A percentile compares a stretch with the other conserved stretches of the same genome.
Evolutionary conservation across 2,329 filamentous ascomycete genomes (phyloP).

Genomic region (Sporothrix humicola): DNA sequence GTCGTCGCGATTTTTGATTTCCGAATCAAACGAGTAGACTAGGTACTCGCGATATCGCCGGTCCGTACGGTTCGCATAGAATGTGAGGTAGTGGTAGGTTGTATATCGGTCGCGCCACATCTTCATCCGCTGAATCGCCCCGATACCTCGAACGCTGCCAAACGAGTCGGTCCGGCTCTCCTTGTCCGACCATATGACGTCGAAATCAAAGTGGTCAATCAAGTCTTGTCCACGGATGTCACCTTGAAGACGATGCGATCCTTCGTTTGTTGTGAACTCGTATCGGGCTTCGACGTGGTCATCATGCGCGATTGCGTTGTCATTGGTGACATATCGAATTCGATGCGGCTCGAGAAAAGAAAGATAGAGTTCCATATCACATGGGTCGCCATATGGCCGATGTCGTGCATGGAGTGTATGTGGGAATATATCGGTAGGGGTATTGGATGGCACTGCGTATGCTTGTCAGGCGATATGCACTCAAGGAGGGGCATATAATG

Average conservation of each 20-base stretch:
- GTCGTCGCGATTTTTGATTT: conserved; percentile 55
- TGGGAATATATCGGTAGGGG: conserved; percentile 53
- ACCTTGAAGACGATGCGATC: conserved; percentile 56
- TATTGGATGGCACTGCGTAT: conserved; percentile 52
- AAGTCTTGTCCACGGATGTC: conserved; percentile 56
- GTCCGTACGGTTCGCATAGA: conserved; percentile 53
- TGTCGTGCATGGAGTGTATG: conserved; percentile 58
- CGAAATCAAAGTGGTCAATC: conserved; percentile 58
- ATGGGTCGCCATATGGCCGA: conserved; percentile 56
- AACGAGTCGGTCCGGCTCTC: conserved; percentile 57
- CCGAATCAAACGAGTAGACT: conserved; percentile 55
- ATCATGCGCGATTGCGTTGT: conserved; percentile 56
- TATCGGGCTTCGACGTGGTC: conserved; percentile 56
- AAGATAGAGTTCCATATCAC: conserved; percentile 57
- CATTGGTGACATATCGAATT: conserved; percentile 54
- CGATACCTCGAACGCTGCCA: conserved; percentile 57
- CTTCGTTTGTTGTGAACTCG: conserved; percentile 57
- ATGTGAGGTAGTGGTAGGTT: conserved; percentile 54
- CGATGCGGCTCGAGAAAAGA: conserved; percentile 56
- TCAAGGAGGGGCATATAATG: not conserved
- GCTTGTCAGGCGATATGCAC: not conserved
- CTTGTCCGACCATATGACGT: conserved; percentile 59
- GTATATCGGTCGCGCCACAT: conserved; percentile 58
- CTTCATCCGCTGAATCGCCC: conserved; percentile 59
- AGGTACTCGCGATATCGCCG: conserved; percentile 56